phyloP scores from a whole-genome alignment of 768 basidiomycete genomes.

The Pluteus cervinus region DNA sequence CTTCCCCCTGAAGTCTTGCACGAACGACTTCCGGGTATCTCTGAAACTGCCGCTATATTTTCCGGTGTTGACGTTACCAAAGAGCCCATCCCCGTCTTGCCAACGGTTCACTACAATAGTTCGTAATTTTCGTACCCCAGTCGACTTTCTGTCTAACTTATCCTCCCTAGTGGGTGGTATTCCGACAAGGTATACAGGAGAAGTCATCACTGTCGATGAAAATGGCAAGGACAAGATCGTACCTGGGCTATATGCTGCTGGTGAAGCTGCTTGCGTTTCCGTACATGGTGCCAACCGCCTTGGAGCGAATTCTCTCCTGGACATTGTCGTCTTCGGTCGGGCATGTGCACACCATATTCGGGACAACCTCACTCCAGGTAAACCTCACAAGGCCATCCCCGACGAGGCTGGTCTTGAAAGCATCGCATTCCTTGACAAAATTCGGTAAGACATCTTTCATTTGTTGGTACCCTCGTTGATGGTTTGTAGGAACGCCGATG shows the following conservation, averaged over 20 bases:
- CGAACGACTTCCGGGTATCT: slow-evolving; percentile 97
- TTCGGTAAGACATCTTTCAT: slow-evolving; percentile 40
- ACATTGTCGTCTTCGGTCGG: slow-evolving; percentile 98
- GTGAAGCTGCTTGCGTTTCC: slow-evolving; percentile 97
- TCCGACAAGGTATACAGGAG: slow-evolving; percentile 97
- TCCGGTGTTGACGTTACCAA: slow-evolving; percentile 99
- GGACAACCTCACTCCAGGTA: slow-evolving; percentile 84
- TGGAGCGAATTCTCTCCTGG: slow-evolving; percentile 97
- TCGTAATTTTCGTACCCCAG: slow-evolving; percentile 24
- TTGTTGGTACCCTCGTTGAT: not conserved
- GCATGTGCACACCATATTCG: slow-evolving; percentile 98
- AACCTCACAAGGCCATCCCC: slow-evolving; percentile 83
- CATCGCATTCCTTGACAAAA: slow-evolving; percentile 85
- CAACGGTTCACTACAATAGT: slow-evolving; percentile 99
- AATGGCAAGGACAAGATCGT: slow-evolving; percentile 91
- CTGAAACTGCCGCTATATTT: slow-evolving; percentile 98
- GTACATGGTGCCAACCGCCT: slow-evolving; percentile 99
- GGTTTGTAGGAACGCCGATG: slow-evolving; percentile 58
- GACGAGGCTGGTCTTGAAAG: slow-evolving; percentile 81
- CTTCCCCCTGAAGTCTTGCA: slow-evolving; percentile 92
- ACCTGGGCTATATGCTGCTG: slow-evolving; percentile 96
- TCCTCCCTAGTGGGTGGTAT: slow-evolving; percentile 87
- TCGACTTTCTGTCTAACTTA: slow-evolving; percentile 8
- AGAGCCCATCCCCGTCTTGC: slow-evolving; percentile 97
- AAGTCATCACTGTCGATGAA: slow-evolving; percentile 84